phyloP scores from a whole-genome alignment of 352 stramenopile genomes.

The Phytopythium oedochilum region DNA sequence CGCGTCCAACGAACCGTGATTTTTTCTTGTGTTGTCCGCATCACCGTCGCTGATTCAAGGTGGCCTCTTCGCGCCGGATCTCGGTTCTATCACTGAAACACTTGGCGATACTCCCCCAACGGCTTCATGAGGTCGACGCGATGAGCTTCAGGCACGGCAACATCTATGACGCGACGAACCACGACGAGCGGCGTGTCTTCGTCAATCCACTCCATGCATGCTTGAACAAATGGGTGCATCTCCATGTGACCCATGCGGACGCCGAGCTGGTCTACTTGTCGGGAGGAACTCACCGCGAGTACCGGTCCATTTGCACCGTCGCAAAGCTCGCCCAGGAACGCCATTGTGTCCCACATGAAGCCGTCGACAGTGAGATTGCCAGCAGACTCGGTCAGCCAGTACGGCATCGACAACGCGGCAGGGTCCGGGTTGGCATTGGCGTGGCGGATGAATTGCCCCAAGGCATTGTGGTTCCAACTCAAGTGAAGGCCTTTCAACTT shows the following conservation, averaged over 20 bases:
- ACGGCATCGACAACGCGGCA: background rate
- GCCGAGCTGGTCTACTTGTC: constrained; percentile 22
- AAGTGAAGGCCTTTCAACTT: background rate
- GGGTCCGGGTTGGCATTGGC: background rate
- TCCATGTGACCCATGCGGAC: constrained; percentile 31
- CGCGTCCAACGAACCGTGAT: too few relatives aligned
- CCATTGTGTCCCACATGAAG: constrained; percentile 18
- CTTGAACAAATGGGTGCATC: constrained; percentile 37
- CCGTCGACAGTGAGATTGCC: background rate
- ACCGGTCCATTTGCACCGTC: constrained; percentile 10
- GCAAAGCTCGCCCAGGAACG: constrained; percentile 18
- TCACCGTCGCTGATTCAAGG: too few relatives aligned
- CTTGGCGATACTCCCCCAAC: background rate
- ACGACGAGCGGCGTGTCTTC: background rate
- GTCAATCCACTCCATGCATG: constrained; percentile 6
- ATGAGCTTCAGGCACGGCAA: background rate
- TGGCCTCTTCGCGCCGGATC: too few relatives aligned
- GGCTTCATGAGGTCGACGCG: background rate
- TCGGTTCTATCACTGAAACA: background rate
- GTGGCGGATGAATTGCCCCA: constrained; percentile 1
- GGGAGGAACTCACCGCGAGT: constrained; percentile 19
- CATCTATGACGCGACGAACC: background rate
- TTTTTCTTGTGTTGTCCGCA: too few relatives aligned
- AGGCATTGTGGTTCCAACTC: background rate
- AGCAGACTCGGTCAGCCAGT: constrained; percentile 1